Evolutionary conservation across 768 basidiomycete species (phyloP).

Genomic region (Jaapia argillacea): DNA sequence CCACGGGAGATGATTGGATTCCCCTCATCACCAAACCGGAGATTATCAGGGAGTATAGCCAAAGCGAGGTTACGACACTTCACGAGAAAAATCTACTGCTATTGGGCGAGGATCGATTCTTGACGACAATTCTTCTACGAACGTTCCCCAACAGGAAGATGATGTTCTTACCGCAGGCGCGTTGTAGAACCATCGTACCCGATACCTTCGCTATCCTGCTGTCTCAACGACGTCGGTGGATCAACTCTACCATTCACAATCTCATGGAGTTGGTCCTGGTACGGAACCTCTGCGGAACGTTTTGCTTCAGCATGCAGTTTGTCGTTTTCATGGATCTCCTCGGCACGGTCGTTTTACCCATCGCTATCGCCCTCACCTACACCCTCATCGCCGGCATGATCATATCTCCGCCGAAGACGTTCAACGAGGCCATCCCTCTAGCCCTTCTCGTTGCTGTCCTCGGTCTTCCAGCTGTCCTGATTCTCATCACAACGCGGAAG

Average conservation of each 20-base stretch:
- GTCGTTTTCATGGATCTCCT: slow-evolving; percentile 96
- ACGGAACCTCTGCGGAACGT: slow-evolving; percentile 94
- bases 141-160: slow-evolving; percentile 99
- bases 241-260: slow-evolving; percentile 99
- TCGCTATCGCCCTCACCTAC: slow-evolving; percentile 89
- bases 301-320: slow-evolving; percentile 99
- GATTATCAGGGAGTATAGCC: slow-evolving; percentile 95
- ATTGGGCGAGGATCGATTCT: slow-evolving; percentile 96
- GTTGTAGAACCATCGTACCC: slow-evolving; percentile 91
- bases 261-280: slow-evolving; percentile 98
- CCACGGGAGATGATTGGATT: slow-evolving; percentile 90
- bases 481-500: slow-evolving; percentile 90
- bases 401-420: slow-evolving; percentile 69
- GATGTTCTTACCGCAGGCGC: slow-evolving; percentile 97
- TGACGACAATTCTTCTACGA: slow-evolving; percentile 91
- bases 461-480: slow-evolving; percentile 86
- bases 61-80: slow-evolving; percentile 84
- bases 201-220: slow-evolving; percentile 90
- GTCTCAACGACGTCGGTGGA: slow-evolving; percentile 97
- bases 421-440: slow-evolving; percentile 90
- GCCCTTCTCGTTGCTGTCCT: slow-evolving; percentile 84
- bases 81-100: slow-evolving; percentile 97
- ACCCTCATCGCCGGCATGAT: slow-evolving; percentile 76
- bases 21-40: slow-evolving; percentile 95
- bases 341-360: slow-evolving; percentile 86